Evolutionary conservation across 352 stramenopile genomes (phyloP), one percentile per base, ranked within the genome.

Genomic region (Pythium volutum): DNA sequence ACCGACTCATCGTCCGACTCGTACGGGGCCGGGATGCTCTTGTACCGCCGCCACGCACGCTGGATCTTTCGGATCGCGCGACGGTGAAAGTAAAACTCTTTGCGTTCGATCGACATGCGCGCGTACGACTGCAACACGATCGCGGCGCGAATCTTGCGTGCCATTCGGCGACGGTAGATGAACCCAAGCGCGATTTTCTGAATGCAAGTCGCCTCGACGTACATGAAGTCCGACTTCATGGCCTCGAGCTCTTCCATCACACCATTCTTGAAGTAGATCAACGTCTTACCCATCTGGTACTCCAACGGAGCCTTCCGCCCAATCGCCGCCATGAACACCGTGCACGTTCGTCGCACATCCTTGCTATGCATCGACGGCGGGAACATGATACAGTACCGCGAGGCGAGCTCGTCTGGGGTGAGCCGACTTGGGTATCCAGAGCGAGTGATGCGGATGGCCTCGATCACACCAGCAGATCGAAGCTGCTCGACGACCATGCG

Each of bases 231-330:
- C 12, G 84, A 94, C 73, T 96, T 96, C 84, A 96, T 93, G 18
- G 84, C 87, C 72, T 99, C 96, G 16, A 98, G 79, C 62, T 91
- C 81, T 72, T 99, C 96, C 73, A 98, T 89, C 27, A 97, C 92
- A 51, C 95, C 95, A 49, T 93, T 91, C 73, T 96, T 96, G 75
- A 98, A 98, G 80, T 98, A 99, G 20, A 98, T 85, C 18, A 96
- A 81, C n/a, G 89, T 98, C 66, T 98, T 98, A 36, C 87, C 87
- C 79, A 96, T 95, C 56, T 96, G 87, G 47, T 91, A 96, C 66
- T 96, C 87, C 18, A 96, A 64, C 8, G 87, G 87, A 12, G 84
- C 81, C 69, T 92, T 89, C 22, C 85, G 83, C 22, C 86, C 87
- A 41, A 94, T 93, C 15, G 82, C 82, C 15, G 66, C 70, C 85